Evolutionary conservation across 2,329 filamentous ascomycete genomes (phyloP).

Genomic region (Harringtonia aguacate): DNA sequence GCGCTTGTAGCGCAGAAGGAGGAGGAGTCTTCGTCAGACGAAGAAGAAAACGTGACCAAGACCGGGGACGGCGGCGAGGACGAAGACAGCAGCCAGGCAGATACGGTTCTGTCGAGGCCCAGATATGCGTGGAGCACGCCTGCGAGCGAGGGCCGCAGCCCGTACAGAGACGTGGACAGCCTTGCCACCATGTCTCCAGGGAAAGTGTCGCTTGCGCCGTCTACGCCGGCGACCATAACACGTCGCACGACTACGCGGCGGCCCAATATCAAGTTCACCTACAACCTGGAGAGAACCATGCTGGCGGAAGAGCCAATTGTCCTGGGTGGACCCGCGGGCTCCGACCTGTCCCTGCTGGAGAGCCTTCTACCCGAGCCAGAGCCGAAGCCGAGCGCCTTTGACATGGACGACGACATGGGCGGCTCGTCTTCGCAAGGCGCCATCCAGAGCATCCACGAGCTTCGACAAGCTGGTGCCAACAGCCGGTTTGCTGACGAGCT

Average conservation of each 20-base stretch:
- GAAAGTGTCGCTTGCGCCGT: constrained; percentile 5
- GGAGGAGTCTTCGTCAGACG: constrained; percentile 19
- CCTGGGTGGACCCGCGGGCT: constrained; percentile 10
- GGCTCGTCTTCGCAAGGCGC: constrained; percentile 33
- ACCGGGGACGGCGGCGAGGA: background rate
- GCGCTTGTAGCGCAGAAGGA: constrained; percentile 28
- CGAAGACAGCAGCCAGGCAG: constrained; percentile 6
- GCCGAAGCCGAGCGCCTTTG: constrained; percentile 15
- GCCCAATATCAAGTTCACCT: constrained; percentile 26
- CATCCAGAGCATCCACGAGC: constrained; percentile 54
- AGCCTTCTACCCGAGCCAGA: constrained; percentile 15
- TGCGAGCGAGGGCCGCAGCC: constrained; percentile 3
- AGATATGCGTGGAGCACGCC: constrained; percentile 6
- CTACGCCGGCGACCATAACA: constrained; percentile 10
- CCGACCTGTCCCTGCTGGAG: constrained; percentile 14
- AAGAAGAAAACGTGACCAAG: constrained; percentile 1
- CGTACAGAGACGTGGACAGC: constrained; percentile 10
- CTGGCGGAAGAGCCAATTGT: constrained; percentile 19
- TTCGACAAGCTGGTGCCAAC: constrained; percentile 55
- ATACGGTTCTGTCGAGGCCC: constrained; percentile 3
- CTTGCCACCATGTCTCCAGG: constrained; percentile 9
- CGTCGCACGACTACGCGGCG: constrained; percentile 13
- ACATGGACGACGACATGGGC: constrained; percentile 33
- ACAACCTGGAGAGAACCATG: constrained; percentile 26
- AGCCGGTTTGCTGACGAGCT: constrained; percentile 56